Conservation (phyloP, 768 basidiomycete species). For the Crassisporium funariophilum region DNA sequence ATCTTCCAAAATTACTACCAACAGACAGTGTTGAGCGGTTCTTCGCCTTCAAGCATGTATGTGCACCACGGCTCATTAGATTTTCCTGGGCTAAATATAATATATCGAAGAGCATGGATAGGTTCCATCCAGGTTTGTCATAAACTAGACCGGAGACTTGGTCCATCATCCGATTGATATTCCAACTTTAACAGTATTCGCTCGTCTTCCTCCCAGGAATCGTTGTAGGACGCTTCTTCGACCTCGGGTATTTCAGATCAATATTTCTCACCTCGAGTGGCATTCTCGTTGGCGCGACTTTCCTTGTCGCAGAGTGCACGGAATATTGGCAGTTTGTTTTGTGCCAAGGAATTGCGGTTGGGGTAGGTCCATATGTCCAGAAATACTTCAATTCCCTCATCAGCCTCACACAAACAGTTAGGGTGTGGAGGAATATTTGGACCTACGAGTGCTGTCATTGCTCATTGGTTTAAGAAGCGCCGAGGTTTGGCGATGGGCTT, state of each 20-base stretch:
- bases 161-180: background rate
- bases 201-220: constrained; percentile 65
- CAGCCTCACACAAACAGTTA: constrained; percentile 32
- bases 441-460: constrained; percentile 57
- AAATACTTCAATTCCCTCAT: background rate
- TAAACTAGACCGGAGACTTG: no score
- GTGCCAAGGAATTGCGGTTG: constrained; percentile 69
- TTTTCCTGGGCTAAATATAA: background rate
- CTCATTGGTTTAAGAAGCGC: constrained; percentile 74
- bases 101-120: constrained; percentile 72
- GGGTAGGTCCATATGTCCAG: constrained; percentile 42
- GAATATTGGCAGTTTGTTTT: constrained; percentile 79
- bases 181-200: constrained; percentile 47
- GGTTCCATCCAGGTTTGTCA: constrained; percentile 70
- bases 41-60: constrained; percentile 67
- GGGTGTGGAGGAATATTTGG: constrained; percentile 64
- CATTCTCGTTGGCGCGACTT: constrained; percentile 54
- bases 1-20: constrained; percentile 78
- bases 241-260: constrained; percentile 64
- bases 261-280: constrained; percentile 50
- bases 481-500: constrained; percentile 65
- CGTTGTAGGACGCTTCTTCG: constrained; percentile 69
- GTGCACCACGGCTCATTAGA: constrained; percentile 15
- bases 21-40: constrained; percentile 45
- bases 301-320: constrained; percentile 72